Conservation (phyloP, 441 rosid species). For the Populus trichocarpa region DNA sequence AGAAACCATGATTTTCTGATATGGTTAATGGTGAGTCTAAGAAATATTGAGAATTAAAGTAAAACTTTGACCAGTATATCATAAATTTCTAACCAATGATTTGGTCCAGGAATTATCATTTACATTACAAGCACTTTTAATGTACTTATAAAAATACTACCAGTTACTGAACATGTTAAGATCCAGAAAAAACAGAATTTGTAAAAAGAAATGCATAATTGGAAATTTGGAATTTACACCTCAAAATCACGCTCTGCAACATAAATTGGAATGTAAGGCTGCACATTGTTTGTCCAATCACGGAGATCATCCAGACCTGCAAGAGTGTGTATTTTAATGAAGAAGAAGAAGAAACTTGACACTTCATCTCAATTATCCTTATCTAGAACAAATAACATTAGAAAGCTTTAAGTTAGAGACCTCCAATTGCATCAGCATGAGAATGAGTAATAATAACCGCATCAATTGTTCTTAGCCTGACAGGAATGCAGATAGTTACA, state of each 20-base stretch:
- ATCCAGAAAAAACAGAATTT: neutral
- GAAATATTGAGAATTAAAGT: neutral
- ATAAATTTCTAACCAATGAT: neutral
- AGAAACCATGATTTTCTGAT: neutral
- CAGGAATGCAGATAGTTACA: constrained; percentile 55
- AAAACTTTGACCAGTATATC: neutral
- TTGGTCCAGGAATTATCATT: neutral
- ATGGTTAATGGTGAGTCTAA: neutral
- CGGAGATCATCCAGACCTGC: constrained; percentile 95
- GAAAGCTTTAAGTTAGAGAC: constrained; percentile 64
- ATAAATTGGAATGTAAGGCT: constrained; percentile 73
- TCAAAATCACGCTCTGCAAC: constrained; percentile 79
- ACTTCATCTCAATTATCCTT: neutral
- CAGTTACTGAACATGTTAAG: neutral
- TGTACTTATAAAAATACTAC: neutral
- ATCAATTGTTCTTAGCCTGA: constrained; percentile 97
- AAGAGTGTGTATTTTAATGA: neutral
- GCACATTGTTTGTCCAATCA: constrained; percentile 97
- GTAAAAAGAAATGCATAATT: neutral
- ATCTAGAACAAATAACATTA: constrained; percentile 18
- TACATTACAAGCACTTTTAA: neutral
- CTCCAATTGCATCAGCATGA: constrained; percentile 98
- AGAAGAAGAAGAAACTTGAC: constrained; percentile 11
- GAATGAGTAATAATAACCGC: constrained; percentile 97
- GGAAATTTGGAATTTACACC: constrained; percentile 30